Base-by-base conservation (phyloP, 305 asterid genomes). In the Fraxinus floribunda region DNA sequence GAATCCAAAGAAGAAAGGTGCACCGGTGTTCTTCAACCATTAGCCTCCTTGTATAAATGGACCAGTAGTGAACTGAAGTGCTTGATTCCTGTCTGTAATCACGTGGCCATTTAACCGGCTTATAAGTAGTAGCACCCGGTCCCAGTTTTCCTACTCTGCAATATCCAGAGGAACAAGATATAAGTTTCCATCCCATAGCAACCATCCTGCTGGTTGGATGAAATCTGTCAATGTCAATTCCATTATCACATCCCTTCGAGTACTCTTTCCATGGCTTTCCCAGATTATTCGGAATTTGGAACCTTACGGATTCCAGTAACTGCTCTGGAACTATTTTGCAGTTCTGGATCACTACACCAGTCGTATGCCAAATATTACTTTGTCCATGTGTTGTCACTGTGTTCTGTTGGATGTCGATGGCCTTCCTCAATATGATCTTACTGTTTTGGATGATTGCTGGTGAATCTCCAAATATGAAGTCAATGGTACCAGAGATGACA, bases 181-280 rank as follows among this genome's bases (percentile, higher is more conserved):
- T 36, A 82, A 72, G 82, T 76, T 81, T 1, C 87, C 87, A 9
- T 73, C 18, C 92, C 91, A 88, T 0, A 87, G 86, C 83, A 81
- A 29, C 89, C 90, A 89, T 13, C 90, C 88, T 3, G 20, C 75
- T 1, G 89, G 90, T 3, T 84, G 89, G 26, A 90, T 87, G 64
- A 90, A 88, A 72, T 85, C 87, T 1, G 82, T 87, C 22, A 90
- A n/a, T 10, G 87, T 85, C 0, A 89, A 79, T 75, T 90, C 88
- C 88, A 90, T 87, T 16, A 90, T 76, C 20, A 89, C 79, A 0
- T 90, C 85, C 80, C 80, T 86, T 39, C 4, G 89, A 76, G 71
- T 77, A 82, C 76, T 6, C 26, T 87, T 88, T 86, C 92, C 92
- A 88, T 7, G 92, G 91, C 5, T 90, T 72, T 7, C 89, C 90